Conservation (phyloP, 305 asterid species). For the Fraxinus dipetala region DNA sequence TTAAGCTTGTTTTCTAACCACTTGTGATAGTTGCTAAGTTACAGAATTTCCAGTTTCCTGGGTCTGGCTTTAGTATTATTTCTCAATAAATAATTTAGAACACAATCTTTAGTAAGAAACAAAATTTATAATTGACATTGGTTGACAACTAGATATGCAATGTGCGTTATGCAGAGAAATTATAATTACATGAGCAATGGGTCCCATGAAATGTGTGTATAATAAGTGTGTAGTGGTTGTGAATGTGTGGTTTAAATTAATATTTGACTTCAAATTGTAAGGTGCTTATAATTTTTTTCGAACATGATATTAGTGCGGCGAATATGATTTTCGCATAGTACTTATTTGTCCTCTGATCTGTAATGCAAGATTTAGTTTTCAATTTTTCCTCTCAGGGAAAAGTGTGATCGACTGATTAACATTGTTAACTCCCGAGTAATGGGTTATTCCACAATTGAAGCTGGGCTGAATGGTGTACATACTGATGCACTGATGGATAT, state of each 20-base stretch:
- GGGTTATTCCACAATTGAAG: slow-evolving; percentile 35
- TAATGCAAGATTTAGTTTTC: slow-evolving; percentile 14
- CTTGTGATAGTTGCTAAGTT: background rate
- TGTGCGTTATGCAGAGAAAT: background rate
- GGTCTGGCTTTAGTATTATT: background rate
- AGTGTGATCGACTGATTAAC: slow-evolving; percentile 55
- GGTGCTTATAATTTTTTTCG: background rate
- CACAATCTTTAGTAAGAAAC: background rate
- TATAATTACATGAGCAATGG: background rate
- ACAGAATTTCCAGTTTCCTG: background rate
- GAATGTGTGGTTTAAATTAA: background rate
- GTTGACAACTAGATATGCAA: background rate
- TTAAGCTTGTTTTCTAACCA: background rate
- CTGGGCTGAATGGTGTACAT: slow-evolving; percentile 31
- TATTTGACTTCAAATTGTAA: background rate
- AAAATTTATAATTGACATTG: background rate
- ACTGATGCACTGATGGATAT: slow-evolving; percentile 29
- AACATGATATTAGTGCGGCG: background rate
- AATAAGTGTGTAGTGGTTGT: background rate
- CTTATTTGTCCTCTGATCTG: background rate
- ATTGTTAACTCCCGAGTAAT: slow-evolving; percentile 59
- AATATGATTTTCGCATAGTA: slow-evolving; percentile 14
- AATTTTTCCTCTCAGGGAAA: slow-evolving; percentile 49
- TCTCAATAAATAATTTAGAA: background rate
- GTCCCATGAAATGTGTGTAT: background rate